Evolutionary conservation across 2,329 filamentous ascomycete species (phyloP), one percentile per base, ranked within the genome.

Genomic region (Esteya vermicola): DNA sequence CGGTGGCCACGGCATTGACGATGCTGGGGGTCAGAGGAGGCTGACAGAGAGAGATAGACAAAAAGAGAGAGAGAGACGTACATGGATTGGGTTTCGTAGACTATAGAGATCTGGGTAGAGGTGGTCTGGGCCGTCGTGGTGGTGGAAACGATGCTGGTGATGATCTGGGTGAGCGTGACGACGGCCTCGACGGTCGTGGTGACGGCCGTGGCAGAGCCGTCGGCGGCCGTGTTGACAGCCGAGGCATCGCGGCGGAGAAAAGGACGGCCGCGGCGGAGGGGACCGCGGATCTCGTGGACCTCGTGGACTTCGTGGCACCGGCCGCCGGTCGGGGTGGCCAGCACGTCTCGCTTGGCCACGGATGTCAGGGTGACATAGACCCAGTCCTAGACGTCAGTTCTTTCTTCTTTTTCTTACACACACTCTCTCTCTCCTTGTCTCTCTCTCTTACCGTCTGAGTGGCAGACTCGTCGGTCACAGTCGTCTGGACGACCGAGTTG

Each of bases 401-500:
- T 5, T 13, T 18, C 22, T n/a, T n/a, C n/a, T n/a, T n/a, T n/a
- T n/a, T n/a, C n/a, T n/a, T n/a, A n/a, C n/a, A n/a, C n/a, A n/a
- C n/a, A n/a, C n/a, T n/a, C n/a, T n/a, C n/a, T n/a, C n/a, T n/a
- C 22, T 4, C n/a, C n/a, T 25, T n/a, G 33, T 6, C 13, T 35
- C 6, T 35, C 20, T 13, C 7, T 18, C 42, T 18, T 37, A 47
- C 49, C 6, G 50, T 52, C 30, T 51, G 41, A 2, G 49, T 52
- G 13, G 42, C 40, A 2, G 25, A 33, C n/a, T 18, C 39, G 26
- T 43, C 40, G 20, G 47, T 50, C 20, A 44, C 28, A 7, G 48
- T 49, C 23, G 48, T 36, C 6, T 38, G 33, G 26, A 43, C 33
- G 14, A 47, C 22, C 0, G 46, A 45, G 27, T 44, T 41, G 19